Base-by-base conservation (phyloP, 164 flowering plant genomes). In the Litsea cubeba region DNA sequence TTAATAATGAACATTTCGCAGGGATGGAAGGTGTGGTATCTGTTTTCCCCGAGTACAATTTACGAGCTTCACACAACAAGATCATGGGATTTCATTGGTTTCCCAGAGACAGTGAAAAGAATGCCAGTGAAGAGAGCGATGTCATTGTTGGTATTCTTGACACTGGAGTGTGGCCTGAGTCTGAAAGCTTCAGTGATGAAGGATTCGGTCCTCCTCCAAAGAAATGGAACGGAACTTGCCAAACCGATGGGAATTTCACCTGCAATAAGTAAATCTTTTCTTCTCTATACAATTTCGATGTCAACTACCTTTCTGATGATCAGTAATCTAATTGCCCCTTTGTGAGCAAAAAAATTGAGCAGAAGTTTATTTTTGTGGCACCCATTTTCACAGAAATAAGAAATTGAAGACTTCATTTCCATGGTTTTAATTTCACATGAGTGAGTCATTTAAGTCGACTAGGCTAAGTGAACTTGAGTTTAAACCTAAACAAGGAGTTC, bases 181-280 rank as follows among this genome's bases (percentile, higher is more conserved):
- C 89, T 11, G 78, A 72, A 1, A 87, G 90, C 73, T 88, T 90
- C 75, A 81, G 49, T n/a, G 88, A 84, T 46, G 58, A 69, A 63
- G 88, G 85, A 63, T 76, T 86, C n/a, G 89, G 90, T 25, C 89
- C 91, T 8, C 89, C 92, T 15, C 94, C 97, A 0, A 60, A 58
- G 15, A 88, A 83, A 82, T 90, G 94, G 97, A 89, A 82, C 70
- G 97, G 92, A 40, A 57, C 66, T 12, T 88, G 92, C 75, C 72
- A 80, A 63, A 24, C 65, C 0, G 5, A 54, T 20, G 71, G 62
- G 72, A 2, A n/a, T 67, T 12, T 89, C 85, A 85, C 88, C 23
- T 87, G 97, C 83, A 90, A 88, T 85, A 90, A 88, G 92, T 90
- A 87, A 87, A 71, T 28, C 12, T 62, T 12, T 24, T 66, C 69